Percentiles rank a stretch among this genome's conserved stretches.
phyloP scores from a whole-genome alignment of 139 green algal genomes.

The Coccomyxa sp. region DNA sequence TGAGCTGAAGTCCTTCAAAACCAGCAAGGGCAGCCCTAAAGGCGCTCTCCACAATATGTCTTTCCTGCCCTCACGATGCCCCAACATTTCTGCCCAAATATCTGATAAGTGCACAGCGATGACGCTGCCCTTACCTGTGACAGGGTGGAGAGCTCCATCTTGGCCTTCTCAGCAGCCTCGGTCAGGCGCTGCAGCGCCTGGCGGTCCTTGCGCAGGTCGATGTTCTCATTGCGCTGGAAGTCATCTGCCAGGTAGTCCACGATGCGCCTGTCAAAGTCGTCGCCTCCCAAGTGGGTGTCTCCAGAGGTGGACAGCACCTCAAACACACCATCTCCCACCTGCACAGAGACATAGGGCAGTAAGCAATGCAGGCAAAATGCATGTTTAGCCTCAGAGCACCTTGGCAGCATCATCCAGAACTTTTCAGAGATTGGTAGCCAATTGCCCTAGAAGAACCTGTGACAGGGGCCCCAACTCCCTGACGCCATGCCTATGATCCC shows the following conservation, averaged over 20 bases:
- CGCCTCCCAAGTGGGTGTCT: constrained; percentile 97
- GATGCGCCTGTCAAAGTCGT: constrained; percentile 99
- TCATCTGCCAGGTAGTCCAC: constrained; percentile 94
- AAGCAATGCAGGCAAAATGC: too few species aligned
- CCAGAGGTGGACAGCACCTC: constrained; percentile 97
- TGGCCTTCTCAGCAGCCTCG: constrained; percentile 98
- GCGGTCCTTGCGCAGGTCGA: constrained; percentile 95
- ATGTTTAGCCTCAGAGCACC: too few species aligned
- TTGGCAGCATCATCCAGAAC: too few species aligned
- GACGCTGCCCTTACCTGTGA: constrained; percentile 8
- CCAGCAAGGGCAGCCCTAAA: too few species aligned
- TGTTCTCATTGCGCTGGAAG: constrained; percentile 87
- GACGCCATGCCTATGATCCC: too few species aligned
- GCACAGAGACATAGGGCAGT: constrained; percentile 16
- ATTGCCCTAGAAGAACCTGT: too few species aligned
- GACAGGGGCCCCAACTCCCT: too few species aligned
- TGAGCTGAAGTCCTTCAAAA: too few species aligned
- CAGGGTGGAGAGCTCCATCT: constrained; percentile 93
- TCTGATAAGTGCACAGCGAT: background rate
- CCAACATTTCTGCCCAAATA: too few species aligned
- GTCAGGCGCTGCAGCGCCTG: constrained; percentile 88
- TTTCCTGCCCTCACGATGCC: too few species aligned
- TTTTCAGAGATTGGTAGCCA: too few species aligned
- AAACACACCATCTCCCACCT: constrained; percentile 99
- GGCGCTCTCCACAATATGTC: too few species aligned